Percentiles rank a stretch among this genome's conserved stretches.
Evolutionary conservation across 257 asterid species (phyloP).

Genomic region (Solanum acaule): DNA sequence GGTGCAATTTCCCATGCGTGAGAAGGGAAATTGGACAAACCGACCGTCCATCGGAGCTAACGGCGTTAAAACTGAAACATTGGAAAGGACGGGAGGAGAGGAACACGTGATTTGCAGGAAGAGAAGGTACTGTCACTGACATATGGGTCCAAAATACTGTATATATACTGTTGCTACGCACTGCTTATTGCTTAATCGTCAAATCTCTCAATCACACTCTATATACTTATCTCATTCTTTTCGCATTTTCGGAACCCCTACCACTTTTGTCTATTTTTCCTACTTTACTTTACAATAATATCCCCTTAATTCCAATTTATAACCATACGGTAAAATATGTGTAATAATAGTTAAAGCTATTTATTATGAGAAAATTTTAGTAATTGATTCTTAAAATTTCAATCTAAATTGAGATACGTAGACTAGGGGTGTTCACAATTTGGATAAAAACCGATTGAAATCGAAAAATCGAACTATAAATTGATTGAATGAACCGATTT

Average conservation of each 20-base stretch:
- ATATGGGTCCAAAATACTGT: not conserved
- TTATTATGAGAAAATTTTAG: too few relatives aligned
- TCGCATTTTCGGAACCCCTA: not conserved
- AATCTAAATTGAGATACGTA: too few relatives aligned
- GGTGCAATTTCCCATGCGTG: not conserved
- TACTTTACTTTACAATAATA: too few relatives aligned
- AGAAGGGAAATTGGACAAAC: not conserved
- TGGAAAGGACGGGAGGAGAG: not conserved
- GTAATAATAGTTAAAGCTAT: too few relatives aligned
- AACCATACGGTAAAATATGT: too few relatives aligned
- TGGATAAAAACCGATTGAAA: too few relatives aligned
- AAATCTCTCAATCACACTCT: conserved; percentile 10
- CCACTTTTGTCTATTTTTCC: not conserved
- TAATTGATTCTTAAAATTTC: too few relatives aligned
- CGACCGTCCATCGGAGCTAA: conserved; percentile 7
- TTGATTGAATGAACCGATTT: too few relatives aligned
- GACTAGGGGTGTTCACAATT: too few relatives aligned
- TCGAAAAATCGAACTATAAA: too few relatives aligned
- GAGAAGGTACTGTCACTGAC: not conserved
- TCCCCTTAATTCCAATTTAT: too few relatives aligned
- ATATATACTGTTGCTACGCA: not conserved
- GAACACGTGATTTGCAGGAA: conserved; percentile 22
- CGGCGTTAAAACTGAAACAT: conserved; percentile 7
- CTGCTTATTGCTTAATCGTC: conserved; percentile 25
- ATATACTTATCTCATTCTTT: conserved; percentile 1